These are phyloP conservation scores for Geotrichum phurueaensis DNA, from an alignment of 1,139 yeast genomes.

Conservation along the genomic window DNA sequence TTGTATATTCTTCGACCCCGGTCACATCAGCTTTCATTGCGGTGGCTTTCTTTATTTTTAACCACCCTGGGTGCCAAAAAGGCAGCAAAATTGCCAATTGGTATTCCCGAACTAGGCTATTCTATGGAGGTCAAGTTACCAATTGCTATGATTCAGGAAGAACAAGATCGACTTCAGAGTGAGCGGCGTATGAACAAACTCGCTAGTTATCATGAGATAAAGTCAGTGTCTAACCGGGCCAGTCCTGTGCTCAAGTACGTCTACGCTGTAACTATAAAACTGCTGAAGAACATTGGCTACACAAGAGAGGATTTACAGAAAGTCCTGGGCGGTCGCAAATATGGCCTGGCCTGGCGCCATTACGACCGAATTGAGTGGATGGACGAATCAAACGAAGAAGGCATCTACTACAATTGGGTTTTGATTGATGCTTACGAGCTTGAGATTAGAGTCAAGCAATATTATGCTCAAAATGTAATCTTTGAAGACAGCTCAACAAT, in stretches of 20 bases:
- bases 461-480: constrained; percentile 39
- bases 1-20: constrained; percentile 53
- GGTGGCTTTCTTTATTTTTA: constrained; percentile 59
- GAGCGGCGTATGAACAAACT: background rate
- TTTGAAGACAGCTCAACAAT: constrained; percentile 22
- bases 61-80: constrained; percentile 38
- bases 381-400: constrained; percentile 45
- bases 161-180: constrained; percentile 1
- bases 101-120: constrained; percentile 49
- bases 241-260: constrained; percentile 26
- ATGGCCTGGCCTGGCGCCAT: constrained; percentile 56
- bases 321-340: constrained; percentile 33
- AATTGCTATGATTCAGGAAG: constrained; percentile 17
- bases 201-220: constrained; percentile 12
- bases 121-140: constrained; percentile 45
- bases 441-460: constrained; percentile 52
- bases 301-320: constrained; percentile 21
- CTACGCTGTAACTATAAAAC: constrained; percentile 30
- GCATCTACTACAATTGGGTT: constrained; percentile 44
- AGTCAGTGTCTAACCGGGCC: constrained; percentile 21
- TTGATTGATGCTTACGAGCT: constrained; percentile 44
- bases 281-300: constrained; percentile 27
- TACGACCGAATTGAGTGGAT: constrained; percentile 80
- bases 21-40: constrained; percentile 43
- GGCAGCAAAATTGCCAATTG: constrained; percentile 34